phyloP scores from a whole-genome alignment of 331 rosid genomes.

The Stylosanthes scabra region DNA sequence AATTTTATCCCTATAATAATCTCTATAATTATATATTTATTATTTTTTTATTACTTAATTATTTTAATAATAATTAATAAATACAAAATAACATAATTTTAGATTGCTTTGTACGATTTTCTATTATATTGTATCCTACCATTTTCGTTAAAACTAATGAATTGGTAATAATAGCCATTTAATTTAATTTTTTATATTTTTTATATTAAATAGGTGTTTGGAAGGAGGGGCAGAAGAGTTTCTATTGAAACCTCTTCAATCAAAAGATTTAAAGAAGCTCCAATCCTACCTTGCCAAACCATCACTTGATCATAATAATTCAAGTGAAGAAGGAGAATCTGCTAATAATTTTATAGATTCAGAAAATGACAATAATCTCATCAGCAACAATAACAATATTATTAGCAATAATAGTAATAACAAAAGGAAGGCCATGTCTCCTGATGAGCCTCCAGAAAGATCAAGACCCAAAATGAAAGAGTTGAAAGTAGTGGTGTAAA shows the following conservation, averaged over 20 bases:
- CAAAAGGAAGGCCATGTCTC: slow-evolving; percentile 66
- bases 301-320: slow-evolving; percentile 23
- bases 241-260: slow-evolving; percentile 74
- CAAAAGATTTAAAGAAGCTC: slow-evolving; percentile 85
- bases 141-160: no score
- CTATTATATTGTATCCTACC: no score
- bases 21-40: no score
- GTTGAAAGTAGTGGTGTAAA: slow-evolving; percentile 42
- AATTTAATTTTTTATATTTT: no score
- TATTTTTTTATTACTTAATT: no score
- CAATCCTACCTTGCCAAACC: slow-evolving; percentile 67
- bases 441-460: slow-evolving; percentile 69
- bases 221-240: slow-evolving; percentile 86
- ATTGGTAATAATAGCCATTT: no score
- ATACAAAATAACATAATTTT: no score
- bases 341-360: slow-evolving; percentile 33
- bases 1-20: no score
- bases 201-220: slow-evolving; percentile 55
- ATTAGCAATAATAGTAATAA: slow-evolving; percentile 36
- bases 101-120: no score
- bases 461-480: slow-evolving; percentile 77
- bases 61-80: no score
- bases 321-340: slow-evolving; percentile 30
- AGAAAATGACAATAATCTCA: slow-evolving; percentile 28
- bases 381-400: slow-evolving; percentile 28